Conservation (phyloP, 371 early-diverging fungal species). For the Smittium culicis region DNA sequence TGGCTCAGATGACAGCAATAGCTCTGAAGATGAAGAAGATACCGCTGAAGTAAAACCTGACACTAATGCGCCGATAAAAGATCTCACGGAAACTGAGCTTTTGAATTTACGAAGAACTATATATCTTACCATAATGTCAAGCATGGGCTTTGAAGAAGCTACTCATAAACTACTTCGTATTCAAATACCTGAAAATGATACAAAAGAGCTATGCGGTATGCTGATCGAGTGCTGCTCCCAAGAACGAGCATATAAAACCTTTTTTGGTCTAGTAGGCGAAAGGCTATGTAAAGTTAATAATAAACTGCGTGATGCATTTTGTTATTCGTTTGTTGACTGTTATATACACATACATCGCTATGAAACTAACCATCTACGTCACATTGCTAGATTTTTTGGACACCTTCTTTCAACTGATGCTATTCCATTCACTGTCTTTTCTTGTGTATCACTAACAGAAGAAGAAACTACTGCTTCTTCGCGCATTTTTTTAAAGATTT, state of each 20-base stretch:
- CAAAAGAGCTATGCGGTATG: slow-evolving; percentile 89
- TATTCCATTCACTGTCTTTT: slow-evolving; percentile 71
- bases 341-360: slow-evolving; percentile 84
- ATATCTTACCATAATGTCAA: slow-evolving; percentile 92
- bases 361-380: slow-evolving; percentile 87
- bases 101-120: slow-evolving; percentile 81
- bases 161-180: slow-evolving; percentile 87
- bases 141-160: slow-evolving; percentile 88
- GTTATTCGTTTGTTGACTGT: slow-evolving; percentile 58
- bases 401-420: slow-evolving; percentile 80
- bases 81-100: slow-evolving; percentile 77
- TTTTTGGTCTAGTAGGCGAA: slow-evolving; percentile 87
- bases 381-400: slow-evolving; percentile 81
- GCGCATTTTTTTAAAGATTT: slow-evolving; percentile 89
- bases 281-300: slow-evolving; percentile 78
- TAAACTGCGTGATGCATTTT: slow-evolving; percentile 66
- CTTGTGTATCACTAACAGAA: slow-evolving; percentile 69
- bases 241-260: slow-evolving; percentile 85
- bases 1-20: slow-evolving; percentile 35
- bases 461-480: slow-evolving; percentile 88
- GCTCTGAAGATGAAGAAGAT: slow-evolving; percentile 35
- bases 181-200: slow-evolving; percentile 65
- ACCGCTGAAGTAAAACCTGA: slow-evolving; percentile 22
- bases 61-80: slow-evolving; percentile 44
- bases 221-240: slow-evolving; percentile 92